Conservation (phyloP, 2,329 filamentous ascomycete species). For the Diaporthe citrichinensis region DNA sequence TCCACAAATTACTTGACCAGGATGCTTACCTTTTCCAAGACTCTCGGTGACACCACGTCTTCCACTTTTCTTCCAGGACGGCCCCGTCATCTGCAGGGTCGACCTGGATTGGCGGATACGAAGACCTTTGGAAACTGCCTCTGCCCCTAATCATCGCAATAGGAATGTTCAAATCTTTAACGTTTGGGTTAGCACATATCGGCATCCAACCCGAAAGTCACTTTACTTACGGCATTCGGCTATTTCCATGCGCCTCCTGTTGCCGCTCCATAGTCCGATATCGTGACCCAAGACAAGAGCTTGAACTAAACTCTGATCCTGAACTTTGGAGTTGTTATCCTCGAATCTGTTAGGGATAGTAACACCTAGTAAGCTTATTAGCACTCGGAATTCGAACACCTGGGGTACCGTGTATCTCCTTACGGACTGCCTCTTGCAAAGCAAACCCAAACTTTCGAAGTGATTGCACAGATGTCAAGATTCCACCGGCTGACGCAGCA, state of each 20-base stretch:
- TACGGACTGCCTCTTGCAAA: conserved; percentile 66
- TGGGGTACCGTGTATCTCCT: conserved; percentile 41
- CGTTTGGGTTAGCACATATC: not conserved
- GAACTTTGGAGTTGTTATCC: conserved; percentile 61
- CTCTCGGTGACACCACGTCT: conserved; percentile 73
- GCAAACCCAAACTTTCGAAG: conserved; percentile 73
- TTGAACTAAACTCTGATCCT: conserved; percentile 64
- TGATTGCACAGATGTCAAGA: conserved; percentile 68
- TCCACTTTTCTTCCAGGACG: conserved; percentile 75
- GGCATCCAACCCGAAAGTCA: no score
- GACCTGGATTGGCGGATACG: conserved; percentile 66
- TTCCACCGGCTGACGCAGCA: conserved; percentile 73
- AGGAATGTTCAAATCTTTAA: conserved; percentile 47
- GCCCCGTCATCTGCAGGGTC: conserved; percentile 68
- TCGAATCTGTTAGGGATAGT: conserved; percentile 59
- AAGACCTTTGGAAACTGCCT: conserved; percentile 71
- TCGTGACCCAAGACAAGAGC: conserved; percentile 64
- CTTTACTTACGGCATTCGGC: conserved; percentile 63
- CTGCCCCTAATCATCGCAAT: conserved; percentile 65
- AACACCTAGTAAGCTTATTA: conserved; percentile 47
- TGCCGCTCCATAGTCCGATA: conserved; percentile 68
- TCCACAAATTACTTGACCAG: not conserved
- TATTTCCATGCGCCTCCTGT: conserved; percentile 69
- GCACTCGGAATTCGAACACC: conserved; percentile 3
- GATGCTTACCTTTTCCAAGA: conserved; percentile 71